These are phyloP conservation scores for Medicago lupulina DNA, from an alignment of 306 rosid species.

Conservation along the genomic window DNA sequence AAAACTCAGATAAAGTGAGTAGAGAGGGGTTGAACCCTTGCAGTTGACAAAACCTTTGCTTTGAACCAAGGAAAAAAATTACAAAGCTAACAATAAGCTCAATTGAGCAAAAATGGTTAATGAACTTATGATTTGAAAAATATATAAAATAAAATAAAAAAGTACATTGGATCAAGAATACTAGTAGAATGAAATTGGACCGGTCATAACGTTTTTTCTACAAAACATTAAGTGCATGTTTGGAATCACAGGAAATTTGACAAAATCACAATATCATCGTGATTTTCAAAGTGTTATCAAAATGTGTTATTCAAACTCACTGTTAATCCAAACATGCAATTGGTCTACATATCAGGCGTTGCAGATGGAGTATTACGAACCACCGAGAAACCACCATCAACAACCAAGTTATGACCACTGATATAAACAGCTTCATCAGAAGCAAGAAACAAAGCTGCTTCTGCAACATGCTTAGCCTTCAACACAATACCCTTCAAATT, in stretches of 20 bases:
- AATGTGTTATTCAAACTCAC: neutral
- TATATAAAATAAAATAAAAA: neutral
- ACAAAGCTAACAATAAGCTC: constrained; percentile 16
- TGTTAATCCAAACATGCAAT: neutral
- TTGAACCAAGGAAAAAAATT: neutral
- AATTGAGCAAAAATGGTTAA: constrained; percentile 42
- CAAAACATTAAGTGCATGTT: neutral
- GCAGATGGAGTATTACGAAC: constrained; percentile 45
- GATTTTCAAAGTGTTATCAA: neutral
- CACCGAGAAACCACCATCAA: constrained; percentile 85
- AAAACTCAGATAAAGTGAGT: neutral
- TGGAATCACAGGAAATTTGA: neutral
- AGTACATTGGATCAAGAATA: constrained; percentile 34
- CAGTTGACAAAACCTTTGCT: neutral
- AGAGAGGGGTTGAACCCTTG: neutral
- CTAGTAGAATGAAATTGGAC: constrained; percentile 50
- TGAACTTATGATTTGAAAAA: constrained; percentile 38
- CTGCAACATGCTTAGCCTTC: constrained; percentile 74
- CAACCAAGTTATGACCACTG: constrained; percentile 80
- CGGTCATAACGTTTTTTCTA: neutral
- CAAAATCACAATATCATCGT: neutral
- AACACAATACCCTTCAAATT: constrained; percentile 78
- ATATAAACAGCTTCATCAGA: constrained; percentile 74
- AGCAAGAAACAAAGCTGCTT: constrained; percentile 87
- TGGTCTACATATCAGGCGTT: neutral